These are phyloP conservation scores for Salinomyces thailandicus DNA, from an alignment of 2,329 filamentous ascomycete genomes.

Conservation along the genomic window DNA sequence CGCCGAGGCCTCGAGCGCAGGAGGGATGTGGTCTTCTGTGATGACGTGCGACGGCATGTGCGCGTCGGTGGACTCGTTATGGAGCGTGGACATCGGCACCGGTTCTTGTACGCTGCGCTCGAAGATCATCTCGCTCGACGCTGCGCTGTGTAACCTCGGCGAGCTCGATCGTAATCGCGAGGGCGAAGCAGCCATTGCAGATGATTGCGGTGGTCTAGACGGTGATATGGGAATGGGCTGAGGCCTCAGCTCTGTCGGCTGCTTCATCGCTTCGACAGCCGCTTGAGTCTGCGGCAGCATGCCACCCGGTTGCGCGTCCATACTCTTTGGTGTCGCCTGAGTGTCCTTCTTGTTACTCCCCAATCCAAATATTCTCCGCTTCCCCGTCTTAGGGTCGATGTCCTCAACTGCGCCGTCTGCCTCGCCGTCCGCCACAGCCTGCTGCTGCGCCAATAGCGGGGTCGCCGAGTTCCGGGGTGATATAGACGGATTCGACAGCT, in stretches of 20 bases:
- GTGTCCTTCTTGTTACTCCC: constrained; percentile 12
- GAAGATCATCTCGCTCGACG: constrained; percentile 66
- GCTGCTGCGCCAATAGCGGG: constrained; percentile 7
- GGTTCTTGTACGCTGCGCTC: constrained; percentile 85
- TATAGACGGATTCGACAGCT: constrained; percentile 1
- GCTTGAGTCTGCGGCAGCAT: constrained; percentile 8
- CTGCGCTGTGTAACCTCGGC: constrained; percentile 66
- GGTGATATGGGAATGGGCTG: constrained; percentile 17
- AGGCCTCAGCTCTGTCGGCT: constrained; percentile 5
- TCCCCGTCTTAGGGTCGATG: constrained; percentile 13
- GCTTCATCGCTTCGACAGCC: constrained; percentile 7
- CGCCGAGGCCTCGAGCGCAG: constrained; percentile 82
- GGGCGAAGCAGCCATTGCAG: constrained; percentile 17
- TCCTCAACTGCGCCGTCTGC: constrained; percentile 2
- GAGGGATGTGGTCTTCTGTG: constrained; percentile 86
- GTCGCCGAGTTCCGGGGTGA: constrained; percentile 7
- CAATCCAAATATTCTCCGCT: constrained; percentile 13
- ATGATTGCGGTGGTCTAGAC: constrained; percentile 14
- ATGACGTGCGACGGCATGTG: constrained; percentile 80
- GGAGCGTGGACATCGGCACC: constrained; percentile 38
- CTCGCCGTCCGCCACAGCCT: not conserved
- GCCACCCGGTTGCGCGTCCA: constrained; percentile 2
- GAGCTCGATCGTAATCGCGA: constrained; percentile 55
- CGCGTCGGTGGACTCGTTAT: constrained; percentile 66
- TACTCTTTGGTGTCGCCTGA: constrained; percentile 1